Base-by-base conservation (phyloP, 2,329 filamentous ascomycete genomes). In the Cercospora brassicicola region DNA sequence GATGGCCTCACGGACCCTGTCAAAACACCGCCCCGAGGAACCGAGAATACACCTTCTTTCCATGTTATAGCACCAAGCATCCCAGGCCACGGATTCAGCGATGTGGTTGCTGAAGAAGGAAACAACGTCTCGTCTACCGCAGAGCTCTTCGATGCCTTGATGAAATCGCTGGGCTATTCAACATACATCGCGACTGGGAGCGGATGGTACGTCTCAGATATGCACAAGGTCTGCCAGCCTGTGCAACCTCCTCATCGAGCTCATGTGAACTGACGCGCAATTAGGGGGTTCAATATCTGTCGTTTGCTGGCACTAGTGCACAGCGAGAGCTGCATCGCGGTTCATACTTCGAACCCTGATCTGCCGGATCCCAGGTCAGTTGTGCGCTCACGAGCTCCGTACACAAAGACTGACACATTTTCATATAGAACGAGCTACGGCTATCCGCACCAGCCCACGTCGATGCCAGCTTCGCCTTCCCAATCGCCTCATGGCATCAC, bases 21-120 rank as follows among this genome's bases (percentile, higher is more conserved):
- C 9, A 83, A 77, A 76, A 79, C 72, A 73, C 77, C 64, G n/a
- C 73, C 74, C 4, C 42, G 66, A 45, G 73, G 70, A 13, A 67
- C 71, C 36, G 69, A 74, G 13, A 67, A 72, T 20, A 72, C 74
- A 4, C 73, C 86, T 67, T 82, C 87, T 0, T 91, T 91, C 73
- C 87, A 91, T 73, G 75, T 91, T n/a, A 84, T 91, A 20, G 86
- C 87, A 20, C 89, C 89, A 0, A 88, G 87, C 53, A 82, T 91
- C 20, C 89, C 89, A 0, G 89, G 89, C 0, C 81, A 90, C 56
- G 89, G 88, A 15, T 91, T 91, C 74, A 90, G 88, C 76, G 88
- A 91, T 76, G 81, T 88, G 2, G 81, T 89, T 45, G 80, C 82
- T 0, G 81, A 82, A 64, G 83, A 84, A 59, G 79, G 78, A 7